Conservation (phyloP, 1,284 basidiomycete genomes). For the Ceratobasidium sp. region DNA sequence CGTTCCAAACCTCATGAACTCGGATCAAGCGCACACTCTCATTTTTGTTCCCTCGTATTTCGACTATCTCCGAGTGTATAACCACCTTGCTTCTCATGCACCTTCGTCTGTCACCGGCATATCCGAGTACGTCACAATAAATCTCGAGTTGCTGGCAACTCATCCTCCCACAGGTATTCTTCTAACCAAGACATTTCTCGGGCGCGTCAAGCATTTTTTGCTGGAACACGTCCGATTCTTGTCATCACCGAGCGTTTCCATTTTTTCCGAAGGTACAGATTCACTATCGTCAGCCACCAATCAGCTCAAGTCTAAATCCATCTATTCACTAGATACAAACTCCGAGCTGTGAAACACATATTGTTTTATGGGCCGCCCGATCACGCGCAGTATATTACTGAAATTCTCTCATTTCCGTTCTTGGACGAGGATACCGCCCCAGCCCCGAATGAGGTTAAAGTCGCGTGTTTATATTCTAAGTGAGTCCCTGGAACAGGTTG, state of each 20-base stretch:
- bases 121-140: conserved; percentile 71
- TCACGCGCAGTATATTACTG: conserved; percentile 90
- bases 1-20: conserved; percentile 81
- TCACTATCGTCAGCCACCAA: background rate
- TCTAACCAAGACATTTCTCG: conserved; percentile 92
- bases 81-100: conserved; percentile 77
- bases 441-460: conserved; percentile 81
- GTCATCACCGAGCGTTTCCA: conserved; percentile 96
- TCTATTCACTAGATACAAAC: conserved; percentile 69
- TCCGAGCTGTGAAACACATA: conserved; percentile 89
- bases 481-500: conserved; percentile 52
- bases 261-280: conserved; percentile 83
- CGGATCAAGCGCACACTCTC: conserved; percentile 85
- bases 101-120: conserved; percentile 81
- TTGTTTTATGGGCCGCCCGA: conserved; percentile 93
- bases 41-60: conserved; percentile 95
- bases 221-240: conserved; percentile 84
- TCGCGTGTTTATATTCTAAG: conserved; percentile 79
- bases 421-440: conserved; percentile 65
- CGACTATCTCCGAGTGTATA: conserved; percentile 92
- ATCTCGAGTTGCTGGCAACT: background rate
- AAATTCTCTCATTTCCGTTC: conserved; percentile 87
- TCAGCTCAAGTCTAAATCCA: background rate
- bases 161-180: conserved; percentile 71
- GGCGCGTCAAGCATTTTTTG: conserved; percentile 92